A percentile compares a stretch with the other conserved stretches of the same genome.
phyloP scores from a whole-genome alignment of 495 filamentous ascomycete species.

The Aspergillus saccharolyticus region DNA sequence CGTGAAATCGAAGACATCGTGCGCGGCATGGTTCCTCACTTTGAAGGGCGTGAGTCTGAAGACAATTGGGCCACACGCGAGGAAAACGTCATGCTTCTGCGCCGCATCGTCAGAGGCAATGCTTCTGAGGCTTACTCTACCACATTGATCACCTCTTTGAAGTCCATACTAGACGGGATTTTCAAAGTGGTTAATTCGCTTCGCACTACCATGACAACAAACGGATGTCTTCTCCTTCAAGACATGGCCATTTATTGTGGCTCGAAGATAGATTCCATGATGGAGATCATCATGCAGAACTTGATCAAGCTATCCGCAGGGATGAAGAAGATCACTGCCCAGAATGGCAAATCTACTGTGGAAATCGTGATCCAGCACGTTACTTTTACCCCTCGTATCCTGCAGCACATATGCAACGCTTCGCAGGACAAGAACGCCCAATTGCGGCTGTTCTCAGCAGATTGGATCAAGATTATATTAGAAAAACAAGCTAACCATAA shows the following conservation, averaged over 20 bases:
- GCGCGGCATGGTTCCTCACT: constrained; percentile 68
- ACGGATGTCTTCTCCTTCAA: constrained; percentile 78
- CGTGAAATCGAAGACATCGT: constrained; percentile 82
- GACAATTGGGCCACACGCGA: constrained; percentile 86
- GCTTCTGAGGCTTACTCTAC: constrained; percentile 70
- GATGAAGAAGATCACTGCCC: constrained; percentile 84
- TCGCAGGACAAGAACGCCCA: constrained; percentile 89
- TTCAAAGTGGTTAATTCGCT: constrained; percentile 82
- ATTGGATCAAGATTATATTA: constrained; percentile 80
- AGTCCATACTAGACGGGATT: constrained; percentile 77
- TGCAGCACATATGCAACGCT: constrained; percentile 77
- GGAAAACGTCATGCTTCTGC: constrained; percentile 66
- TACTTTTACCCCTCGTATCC: constrained; percentile 68
- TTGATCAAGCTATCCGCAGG: constrained; percentile 80
- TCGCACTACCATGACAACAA: constrained; percentile 81
- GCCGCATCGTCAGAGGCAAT: constrained; percentile 78
- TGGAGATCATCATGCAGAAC: constrained; percentile 84
- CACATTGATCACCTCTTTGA: constrained; percentile 62
- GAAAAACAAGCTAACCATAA: constrained; percentile 75
- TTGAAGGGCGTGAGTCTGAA: constrained; percentile 88
- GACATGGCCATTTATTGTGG: constrained; percentile 75
- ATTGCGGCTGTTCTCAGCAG: constrained; percentile 68
- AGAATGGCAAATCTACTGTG: constrained; percentile 71
- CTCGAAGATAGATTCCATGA: constrained; percentile 76
- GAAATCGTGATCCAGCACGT: constrained; percentile 70